Evolutionary conservation across 2,329 filamentous ascomycete species (phyloP).

Genomic region (Colletotrichum endophyticum): DNA sequence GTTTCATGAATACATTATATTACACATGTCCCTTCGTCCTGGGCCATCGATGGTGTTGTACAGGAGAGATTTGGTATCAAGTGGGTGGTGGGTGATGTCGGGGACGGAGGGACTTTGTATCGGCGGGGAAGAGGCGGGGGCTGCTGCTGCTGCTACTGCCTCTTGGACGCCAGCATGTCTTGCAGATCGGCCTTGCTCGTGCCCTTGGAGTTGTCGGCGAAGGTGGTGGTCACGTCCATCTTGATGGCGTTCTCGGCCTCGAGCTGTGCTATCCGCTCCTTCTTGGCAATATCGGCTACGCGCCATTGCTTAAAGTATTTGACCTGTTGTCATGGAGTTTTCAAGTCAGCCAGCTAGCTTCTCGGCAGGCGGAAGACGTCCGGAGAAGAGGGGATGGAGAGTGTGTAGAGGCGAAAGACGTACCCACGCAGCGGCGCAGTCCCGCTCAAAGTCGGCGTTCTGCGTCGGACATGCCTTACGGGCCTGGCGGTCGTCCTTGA

Average conservation of each 20-base stretch:
- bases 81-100: background rate
- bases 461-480: conserved; percentile 44
- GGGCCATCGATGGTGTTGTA: background rate
- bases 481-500: conserved; percentile 46
- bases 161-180: conserved; percentile 36
- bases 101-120: background rate
- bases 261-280: conserved; percentile 77
- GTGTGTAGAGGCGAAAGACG: conserved; percentile 44
- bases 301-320: conserved; percentile 98
- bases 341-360: background rate
- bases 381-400: too few species aligned
- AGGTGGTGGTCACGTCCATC: conserved; percentile 50
- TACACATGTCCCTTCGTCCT: background rate
- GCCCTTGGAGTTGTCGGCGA: conserved; percentile 29
- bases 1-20: conserved; percentile 16
- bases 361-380: background rate
- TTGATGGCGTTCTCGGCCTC: conserved; percentile 73
- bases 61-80: conserved; percentile 7
- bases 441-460: conserved; percentile 71
- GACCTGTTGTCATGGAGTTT: conserved; percentile 59
- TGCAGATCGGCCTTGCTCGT: conserved; percentile 42
- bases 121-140: too few species aligned
- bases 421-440: conserved; percentile 92
- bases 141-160: too few species aligned
- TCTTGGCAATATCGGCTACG: conserved; percentile 89